Conservation (phyloP, 2,329 filamentous ascomycete species). For the Phaeosphaeriaceae sp. region DNA sequence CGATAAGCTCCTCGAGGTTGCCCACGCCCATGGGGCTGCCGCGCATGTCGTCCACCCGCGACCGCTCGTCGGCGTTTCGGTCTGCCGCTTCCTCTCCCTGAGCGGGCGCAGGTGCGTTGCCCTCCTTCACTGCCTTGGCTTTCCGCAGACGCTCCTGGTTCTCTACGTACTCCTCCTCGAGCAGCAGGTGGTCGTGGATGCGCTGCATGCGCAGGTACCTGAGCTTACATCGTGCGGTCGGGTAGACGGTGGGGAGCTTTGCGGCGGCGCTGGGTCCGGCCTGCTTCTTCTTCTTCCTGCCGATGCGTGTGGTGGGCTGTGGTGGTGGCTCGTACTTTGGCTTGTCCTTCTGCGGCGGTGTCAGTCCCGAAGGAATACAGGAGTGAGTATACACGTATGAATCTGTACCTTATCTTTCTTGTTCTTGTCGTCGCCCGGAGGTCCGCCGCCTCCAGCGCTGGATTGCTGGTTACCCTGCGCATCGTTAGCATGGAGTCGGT, state of each 20-base stretch:
- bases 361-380: conserved; percentile 18
- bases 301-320: conserved; percentile 93
- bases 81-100: conserved; percentile 80
- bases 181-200: conserved; percentile 93
- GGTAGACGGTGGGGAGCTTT: conserved; percentile 92
- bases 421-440: conserved; percentile 77
- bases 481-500: conserved; percentile 46
- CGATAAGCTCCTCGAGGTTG: conserved; percentile 97
- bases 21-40: conserved; percentile 98
- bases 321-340: conserved; percentile 99
- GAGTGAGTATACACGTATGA: not conserved
- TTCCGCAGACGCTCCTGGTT: conserved; percentile 97
- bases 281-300: conserved; percentile 97
- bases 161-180: conserved; percentile 98
- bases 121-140: conserved; percentile 71
- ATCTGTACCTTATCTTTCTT: conserved; percentile 75
- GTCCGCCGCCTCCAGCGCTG: conserved; percentile 75
- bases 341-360: conserved; percentile 83
- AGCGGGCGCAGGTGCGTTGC: conserved; percentile 62
- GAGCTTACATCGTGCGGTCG: conserved; percentile 96
- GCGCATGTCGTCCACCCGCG: conserved; percentile 96
- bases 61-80: conserved; percentile 90
- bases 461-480: conserved; percentile 82
- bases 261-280: conserved; percentile 92
- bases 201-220: conserved; percentile 97